Conservation (phyloP, 208 protist genomes). For the Blechomonas ayalai region DNA sequence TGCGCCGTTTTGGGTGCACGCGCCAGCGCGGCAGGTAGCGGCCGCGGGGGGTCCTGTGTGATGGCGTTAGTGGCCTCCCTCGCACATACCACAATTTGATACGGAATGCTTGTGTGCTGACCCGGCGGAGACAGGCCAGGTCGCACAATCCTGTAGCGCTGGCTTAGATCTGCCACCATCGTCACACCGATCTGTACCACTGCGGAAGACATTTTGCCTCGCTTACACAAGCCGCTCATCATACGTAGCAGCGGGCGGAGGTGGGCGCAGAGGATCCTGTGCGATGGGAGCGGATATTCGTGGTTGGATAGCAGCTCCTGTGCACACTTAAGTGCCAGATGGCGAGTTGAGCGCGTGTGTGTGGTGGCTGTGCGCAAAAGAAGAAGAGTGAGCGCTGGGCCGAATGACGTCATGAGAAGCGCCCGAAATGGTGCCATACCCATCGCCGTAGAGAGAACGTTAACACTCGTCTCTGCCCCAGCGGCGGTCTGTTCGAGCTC, state of each 20-base stretch:
- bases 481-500: conserved; percentile 19
- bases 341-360: conserved; percentile 49
- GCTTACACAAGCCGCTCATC: conserved; percentile 66
- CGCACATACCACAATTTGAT: conserved; percentile 55
- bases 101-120: conserved; percentile 48
- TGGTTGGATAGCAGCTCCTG: conserved; percentile 57
- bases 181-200: conserved; percentile 82
- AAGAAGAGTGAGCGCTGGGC: conserved; percentile 40
- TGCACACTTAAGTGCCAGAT: conserved; percentile 64
- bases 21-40: conserved; percentile 54
- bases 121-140: conserved; percentile 17
- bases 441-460: conserved; percentile 29
- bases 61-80: conserved; percentile 44
- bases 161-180: conserved; percentile 64
- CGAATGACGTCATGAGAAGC: conserved; percentile 38
- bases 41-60: conserved; percentile 45
- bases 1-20: conserved; percentile 31
- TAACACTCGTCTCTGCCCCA: conserved; percentile 39
- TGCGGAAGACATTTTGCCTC: conserved; percentile 50
- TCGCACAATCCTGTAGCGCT: conserved; percentile 49
- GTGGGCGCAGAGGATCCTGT: conserved; percentile 42
- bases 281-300: conserved; percentile 40
- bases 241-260: conserved; percentile 54
- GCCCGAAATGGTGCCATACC: conserved; percentile 21
- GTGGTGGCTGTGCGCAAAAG: conserved; percentile 63